These are phyloP conservation scores for Sporisorium reilianum DNA, from an alignment of 1,284 basidiomycete species.

Conservation along the genomic window DNA sequence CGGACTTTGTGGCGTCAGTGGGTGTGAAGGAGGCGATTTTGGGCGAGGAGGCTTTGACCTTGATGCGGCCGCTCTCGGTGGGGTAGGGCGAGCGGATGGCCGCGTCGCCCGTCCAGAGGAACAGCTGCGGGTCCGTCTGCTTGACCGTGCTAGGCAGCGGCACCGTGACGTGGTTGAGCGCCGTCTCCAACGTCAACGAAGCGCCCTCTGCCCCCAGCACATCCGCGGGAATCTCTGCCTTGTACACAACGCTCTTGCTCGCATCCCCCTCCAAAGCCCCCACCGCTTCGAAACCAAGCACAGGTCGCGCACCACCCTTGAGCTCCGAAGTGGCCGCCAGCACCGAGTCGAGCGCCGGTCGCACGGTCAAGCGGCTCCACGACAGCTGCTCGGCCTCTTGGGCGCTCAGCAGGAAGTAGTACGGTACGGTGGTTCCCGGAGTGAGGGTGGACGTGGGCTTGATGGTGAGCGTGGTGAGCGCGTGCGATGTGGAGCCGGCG, in stretches of 20 bases:
- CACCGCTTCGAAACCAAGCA: conserved; percentile 10
- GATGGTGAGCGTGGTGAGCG: conserved; percentile 47
- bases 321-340: conserved; percentile 12
- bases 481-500: conserved; percentile 51
- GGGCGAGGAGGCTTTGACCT: conserved; percentile 72
- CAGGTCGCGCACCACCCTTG: conserved; percentile 28
- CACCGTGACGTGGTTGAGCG: conserved; percentile 80
- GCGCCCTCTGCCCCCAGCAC: conserved; percentile 10
- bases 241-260: conserved; percentile 23
- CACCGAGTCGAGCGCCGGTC: conserved; percentile 28
- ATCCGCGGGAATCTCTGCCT: conserved; percentile 21
- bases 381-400: conserved; percentile 42
- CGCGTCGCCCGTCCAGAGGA: conserved; percentile 81
- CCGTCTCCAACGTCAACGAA: conserved; percentile 70
- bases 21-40: conserved; percentile 65
- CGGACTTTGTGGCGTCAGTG: conserved; percentile 77
- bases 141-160: conserved; percentile 80
- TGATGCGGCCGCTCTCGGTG: conserved; percentile 84
- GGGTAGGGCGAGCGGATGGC: conserved; percentile 85
- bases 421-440: conserved; percentile 40
- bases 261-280: conserved; percentile 17
- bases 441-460: conserved; percentile 45
- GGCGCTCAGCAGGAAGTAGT: conserved; percentile 39
- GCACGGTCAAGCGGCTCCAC: conserved; percentile 30
- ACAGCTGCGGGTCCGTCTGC: conserved; percentile 83